Evolutionary conservation across 2,329 filamentous ascomycete genomes (phyloP), one percentile per base, ranked within the genome.

Genomic region (Boeremia lycopersici): DNA sequence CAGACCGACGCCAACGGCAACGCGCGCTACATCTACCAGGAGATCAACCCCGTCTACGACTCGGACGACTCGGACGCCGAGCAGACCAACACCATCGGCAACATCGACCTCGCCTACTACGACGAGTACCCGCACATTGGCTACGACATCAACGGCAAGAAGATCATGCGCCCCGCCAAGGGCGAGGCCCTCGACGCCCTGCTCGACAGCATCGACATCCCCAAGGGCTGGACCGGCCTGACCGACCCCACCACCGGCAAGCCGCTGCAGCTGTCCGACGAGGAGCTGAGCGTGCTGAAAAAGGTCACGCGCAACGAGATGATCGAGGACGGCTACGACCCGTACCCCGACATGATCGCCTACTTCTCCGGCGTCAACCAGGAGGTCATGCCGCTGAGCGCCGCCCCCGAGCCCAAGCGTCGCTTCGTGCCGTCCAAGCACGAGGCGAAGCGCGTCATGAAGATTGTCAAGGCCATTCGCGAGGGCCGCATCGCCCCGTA

Each of bases 71-170:
- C 90, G 3, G 93, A 97, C 73, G 86, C 89, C 58, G 89, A 86
- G 51, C 85, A 88, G 26, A 82, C 82, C 46, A 99, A 99, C 78
- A 98, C 95, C 0, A 97, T 99, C 68, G 96, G 95, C 64, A 83
- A 98, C 72, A 99, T 99, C 56, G 91, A 93, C 5, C 80, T 98
- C 44, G 89, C 90, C 3, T 98, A 96, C 78, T 99, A 99, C 80
- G 95, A 99, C 74, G 89, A 91, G 31, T 99, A 97, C 73, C 95
- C 95, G 45, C 95, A 99, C 74, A 97, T 99, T 72, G 95, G 95
- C 56, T 99, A 99, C 78, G 91, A 97, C 69, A 98, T 99, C 79
- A 96, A 99, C 75, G 95, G 95, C 75, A 97, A 96, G 84, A 96
- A 90, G 76, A 96, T 99, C 61, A 90, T 96, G 87, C 89, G 95